Percentiles rank a stretch among this genome's conserved stretches.
These are phyloP conservation scores for Pichia sp. DNA, from an alignment of 1,139 yeast genomes.

Conservation along the genomic window DNA sequence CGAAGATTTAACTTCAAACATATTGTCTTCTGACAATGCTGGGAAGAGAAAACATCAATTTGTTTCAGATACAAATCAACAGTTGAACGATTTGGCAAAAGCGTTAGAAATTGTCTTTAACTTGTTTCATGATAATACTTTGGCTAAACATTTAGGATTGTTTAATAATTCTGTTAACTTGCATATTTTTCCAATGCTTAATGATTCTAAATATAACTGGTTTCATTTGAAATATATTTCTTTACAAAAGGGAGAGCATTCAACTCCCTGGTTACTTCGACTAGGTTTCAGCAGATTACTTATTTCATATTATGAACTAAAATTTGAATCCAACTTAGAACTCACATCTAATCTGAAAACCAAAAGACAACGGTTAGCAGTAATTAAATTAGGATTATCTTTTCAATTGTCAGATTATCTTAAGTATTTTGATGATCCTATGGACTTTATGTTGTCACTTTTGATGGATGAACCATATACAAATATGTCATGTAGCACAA, in stretches of 20 bases:
- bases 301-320: constrained; percentile 27
- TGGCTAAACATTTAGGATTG: constrained; percentile 23
- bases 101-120: constrained; percentile 17
- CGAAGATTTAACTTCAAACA: background rate
- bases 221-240: constrained; percentile 30
- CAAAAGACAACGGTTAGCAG: constrained; percentile 4
- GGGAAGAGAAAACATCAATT: background rate
- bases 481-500: background rate
- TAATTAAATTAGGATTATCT: background rate
- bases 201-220: constrained; percentile 25
- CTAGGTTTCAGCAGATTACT: constrained; percentile 32
- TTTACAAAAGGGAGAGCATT: constrained; percentile 22
- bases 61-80: background rate
- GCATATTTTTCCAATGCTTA: constrained; percentile 9
- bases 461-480: constrained; percentile 5
- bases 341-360: background rate
- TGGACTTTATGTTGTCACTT: constrained; percentile 9
- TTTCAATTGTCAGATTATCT: constrained; percentile 9
- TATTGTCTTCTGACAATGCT: background rate
- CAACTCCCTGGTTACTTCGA: constrained; percentile 33
- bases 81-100: constrained; percentile 12
- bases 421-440: constrained; percentile 4
- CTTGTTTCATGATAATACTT: constrained; percentile 15
- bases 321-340: background rate
- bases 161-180: constrained; percentile 26